Percentiles rank a stretch among this genome's conserved stretches.
Conservation (phyloP, 192 early-diverging fungal species). For the Podila minutissima region DNA sequence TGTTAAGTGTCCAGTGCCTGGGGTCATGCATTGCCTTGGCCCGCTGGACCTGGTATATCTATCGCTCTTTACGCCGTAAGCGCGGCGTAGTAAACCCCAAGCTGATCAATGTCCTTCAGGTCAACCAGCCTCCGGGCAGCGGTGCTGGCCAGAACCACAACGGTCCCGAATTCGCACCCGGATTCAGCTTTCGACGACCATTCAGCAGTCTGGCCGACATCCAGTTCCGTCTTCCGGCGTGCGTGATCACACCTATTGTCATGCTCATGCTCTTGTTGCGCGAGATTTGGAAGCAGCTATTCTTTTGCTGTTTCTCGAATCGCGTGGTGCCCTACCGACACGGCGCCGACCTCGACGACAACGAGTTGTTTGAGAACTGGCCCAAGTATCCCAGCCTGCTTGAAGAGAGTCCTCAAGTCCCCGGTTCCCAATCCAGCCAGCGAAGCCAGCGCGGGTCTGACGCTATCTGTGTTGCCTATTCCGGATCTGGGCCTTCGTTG, state of each 20-base stretch:
- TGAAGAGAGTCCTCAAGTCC: no score
- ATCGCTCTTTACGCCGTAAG: conserved; percentile 13
- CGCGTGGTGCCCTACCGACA: no score
- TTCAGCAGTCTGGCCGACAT: conserved; percentile 4
- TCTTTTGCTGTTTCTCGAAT: background rate
- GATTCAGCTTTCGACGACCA: conserved; percentile 8
- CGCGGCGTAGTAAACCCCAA: conserved; percentile 9
- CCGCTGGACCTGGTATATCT: conserved; percentile 18
- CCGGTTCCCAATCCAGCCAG: no score
- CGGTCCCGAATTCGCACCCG: background rate
- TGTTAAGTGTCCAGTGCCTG: conserved; percentile 13
- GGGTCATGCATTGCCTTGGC: conserved; percentile 9
- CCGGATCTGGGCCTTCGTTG: background rate
- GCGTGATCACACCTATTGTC: background rate
- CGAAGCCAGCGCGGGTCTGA: background rate
- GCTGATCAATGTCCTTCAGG: background rate
- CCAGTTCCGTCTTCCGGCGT: conserved; percentile 1
- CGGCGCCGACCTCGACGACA: background rate
- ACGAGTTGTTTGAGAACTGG: background rate
- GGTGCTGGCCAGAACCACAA: background rate
- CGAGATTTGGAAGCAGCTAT: background rate
- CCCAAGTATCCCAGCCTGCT: background rate
- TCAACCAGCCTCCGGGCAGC: background rate
- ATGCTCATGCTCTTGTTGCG: conserved; percentile 2
- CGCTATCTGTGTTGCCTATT: background rate